Conservation (phyloP, 2,329 filamentous ascomycete species). For the Penicillium corylophilum region DNA sequence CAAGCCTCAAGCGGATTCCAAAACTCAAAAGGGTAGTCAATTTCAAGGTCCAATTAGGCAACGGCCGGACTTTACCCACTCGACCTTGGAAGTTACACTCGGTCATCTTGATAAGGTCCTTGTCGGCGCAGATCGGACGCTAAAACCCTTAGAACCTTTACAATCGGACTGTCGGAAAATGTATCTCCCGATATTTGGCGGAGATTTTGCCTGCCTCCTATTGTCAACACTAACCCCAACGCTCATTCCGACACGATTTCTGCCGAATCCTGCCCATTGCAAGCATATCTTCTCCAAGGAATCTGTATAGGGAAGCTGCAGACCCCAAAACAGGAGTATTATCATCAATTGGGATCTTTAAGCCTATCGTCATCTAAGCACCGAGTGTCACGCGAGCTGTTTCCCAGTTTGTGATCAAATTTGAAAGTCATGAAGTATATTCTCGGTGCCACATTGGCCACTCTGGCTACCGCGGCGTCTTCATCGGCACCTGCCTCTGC, state of each 20-base stretch:
- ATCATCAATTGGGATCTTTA: neutral
- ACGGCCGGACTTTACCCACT: neutral
- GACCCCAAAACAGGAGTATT: neutral
- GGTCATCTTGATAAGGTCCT: neutral
- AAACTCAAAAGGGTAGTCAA: too few species aligned
- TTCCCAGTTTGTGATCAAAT: neutral
- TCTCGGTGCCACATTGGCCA: conserved; percentile 4
- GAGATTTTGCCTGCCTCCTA: neutral
- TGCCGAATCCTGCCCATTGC: neutral
- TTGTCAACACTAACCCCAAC: neutral
- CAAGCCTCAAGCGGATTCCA: neutral
- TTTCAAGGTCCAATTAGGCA: neutral
- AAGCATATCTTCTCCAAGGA: neutral
- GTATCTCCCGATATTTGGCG: neutral
- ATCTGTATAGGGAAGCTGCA: neutral
- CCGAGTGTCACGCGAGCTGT: neutral
- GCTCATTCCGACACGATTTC: neutral
- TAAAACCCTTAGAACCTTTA: neutral
- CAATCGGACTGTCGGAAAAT: neutral
- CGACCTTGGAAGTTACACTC: neutral
- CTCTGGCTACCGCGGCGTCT: conserved; percentile 4
- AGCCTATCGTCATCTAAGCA: neutral
- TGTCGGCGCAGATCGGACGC: neutral
- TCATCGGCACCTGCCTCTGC: conserved; percentile 10
- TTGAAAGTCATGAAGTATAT: conserved; percentile 12